Conservation (phyloP, 345 rosid species). For the Hibiscus trionum region DNA sequence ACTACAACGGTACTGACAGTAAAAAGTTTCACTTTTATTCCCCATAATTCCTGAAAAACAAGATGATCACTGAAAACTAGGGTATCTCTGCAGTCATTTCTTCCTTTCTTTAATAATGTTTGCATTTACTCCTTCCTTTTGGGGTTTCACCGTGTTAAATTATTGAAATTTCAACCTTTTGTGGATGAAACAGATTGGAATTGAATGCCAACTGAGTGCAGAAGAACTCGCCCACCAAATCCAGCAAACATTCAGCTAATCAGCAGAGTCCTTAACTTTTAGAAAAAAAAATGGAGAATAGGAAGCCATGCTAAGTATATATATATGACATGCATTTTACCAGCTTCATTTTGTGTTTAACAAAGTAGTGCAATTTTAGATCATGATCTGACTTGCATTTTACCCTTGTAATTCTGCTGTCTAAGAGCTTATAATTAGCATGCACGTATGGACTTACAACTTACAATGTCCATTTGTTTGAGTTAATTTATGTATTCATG, state of each 20-base stretch:
- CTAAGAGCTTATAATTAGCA: background rate
- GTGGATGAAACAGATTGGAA: slow-evolving; percentile 62
- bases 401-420: background rate
- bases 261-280: background rate
- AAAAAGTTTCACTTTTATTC: background rate
- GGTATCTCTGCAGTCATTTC: background rate
- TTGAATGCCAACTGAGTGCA: slow-evolving; percentile 92
- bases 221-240: slow-evolving; percentile 88
- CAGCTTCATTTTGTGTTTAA: background rate
- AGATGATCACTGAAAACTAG: slow-evolving; percentile 16
- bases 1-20: background rate
- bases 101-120: background rate
- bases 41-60: background rate
- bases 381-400: background rate
- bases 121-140: background rate
- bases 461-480: background rate
- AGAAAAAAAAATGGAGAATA: background rate
- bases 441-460: background rate
- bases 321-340: background rate
- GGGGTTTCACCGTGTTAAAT: background rate
- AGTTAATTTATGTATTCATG: background rate
- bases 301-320: background rate
- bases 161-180: background rate
- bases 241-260: slow-evolving; percentile 71
- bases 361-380: background rate